phyloP scores from a whole-genome alignment of 1,139 yeast genomes.

The Diutina catenulata region DNA sequence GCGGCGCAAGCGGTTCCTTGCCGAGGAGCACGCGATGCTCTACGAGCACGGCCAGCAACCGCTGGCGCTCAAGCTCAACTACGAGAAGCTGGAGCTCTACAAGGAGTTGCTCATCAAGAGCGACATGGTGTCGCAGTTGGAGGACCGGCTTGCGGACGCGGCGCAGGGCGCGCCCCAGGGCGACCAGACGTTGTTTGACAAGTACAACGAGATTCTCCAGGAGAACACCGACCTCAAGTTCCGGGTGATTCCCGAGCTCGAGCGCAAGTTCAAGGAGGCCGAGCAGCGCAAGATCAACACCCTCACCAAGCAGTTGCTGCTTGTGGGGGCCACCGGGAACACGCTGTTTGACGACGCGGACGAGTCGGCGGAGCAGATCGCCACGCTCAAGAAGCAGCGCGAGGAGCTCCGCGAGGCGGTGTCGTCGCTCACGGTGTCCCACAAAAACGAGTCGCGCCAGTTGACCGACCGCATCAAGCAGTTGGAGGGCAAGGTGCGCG shows the following conservation, averaged over 20 bases:
- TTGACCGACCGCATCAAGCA: conserved; percentile 32
- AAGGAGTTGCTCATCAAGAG: conserved; percentile 32
- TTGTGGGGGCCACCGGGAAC: background rate
- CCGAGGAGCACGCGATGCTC: conserved; percentile 57
- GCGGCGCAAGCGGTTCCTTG: conserved; percentile 49
- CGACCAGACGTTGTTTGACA: conserved; percentile 19
- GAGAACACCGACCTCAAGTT: conserved; percentile 26
- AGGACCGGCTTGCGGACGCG: conserved; percentile 28
- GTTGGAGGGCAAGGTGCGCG: conserved; percentile 28
- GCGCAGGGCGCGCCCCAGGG: conserved; percentile 6
- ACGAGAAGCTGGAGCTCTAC: conserved; percentile 43
- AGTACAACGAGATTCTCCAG: conserved; percentile 22
- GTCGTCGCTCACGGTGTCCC: conserved; percentile 23
- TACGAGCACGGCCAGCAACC: conserved; percentile 44
- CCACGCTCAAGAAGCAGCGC: conserved; percentile 36
- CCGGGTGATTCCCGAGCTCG: conserved; percentile 19
- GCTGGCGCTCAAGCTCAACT: conserved; percentile 42
- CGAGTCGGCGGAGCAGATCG: conserved; percentile 14
- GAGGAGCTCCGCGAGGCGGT: conserved; percentile 50
- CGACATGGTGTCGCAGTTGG: conserved; percentile 32
- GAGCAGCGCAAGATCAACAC: conserved; percentile 4
- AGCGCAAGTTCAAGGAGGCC: conserved; percentile 15
- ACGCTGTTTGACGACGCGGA: background rate
- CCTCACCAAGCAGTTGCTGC: conserved; percentile 5
- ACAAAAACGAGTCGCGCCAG: conserved; percentile 23